Evolutionary conservation across 345 rosid genomes (phyloP), one percentile per base, ranked within the genome.

Genomic region (Linum tenue): DNA sequence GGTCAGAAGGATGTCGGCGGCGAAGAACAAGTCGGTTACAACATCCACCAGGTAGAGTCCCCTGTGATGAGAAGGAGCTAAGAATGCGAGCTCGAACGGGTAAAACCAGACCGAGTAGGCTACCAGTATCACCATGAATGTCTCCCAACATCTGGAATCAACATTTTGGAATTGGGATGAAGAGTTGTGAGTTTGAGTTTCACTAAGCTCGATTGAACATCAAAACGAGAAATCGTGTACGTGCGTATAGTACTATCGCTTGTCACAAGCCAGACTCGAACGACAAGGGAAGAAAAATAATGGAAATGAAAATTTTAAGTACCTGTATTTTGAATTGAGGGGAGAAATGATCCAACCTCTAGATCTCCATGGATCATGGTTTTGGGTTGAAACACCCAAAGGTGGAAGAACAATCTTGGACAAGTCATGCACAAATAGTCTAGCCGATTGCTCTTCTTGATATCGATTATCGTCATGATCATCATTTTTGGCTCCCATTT

Each of bases 341-440:
- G 96, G 96, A 53, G 91, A 82, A 67, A 79, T 79, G 73, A 89
- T 68, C 90, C 91, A 71, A 67, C 87, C 85, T 66, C 63, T 78
- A 22, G 90, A 74, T 39, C 58, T 63, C 5, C 60, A 51, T 48
- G 71, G 78, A 39, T 73, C 79, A 64, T 83, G 91, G 76, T 7
- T 83, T 22, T 63, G 68, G 79, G 79, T 74, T 0, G 97, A 82
- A 69, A 74, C 80, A 42, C 98, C 98, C 16, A 92, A 67, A 1
- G 98, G 98, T 7, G 97, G 98, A 60, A 92, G 91, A 73, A 92
- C 88, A 60, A 92, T 72, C 77, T 90, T 92, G 31, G 95, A 86
- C 36, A 88, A 73, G 74, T 79, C 72, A 44, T 44, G 51, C 7
- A 44, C 51, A 14, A 44, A 44, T 5, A 2, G 51, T 7, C 12